These are phyloP conservation scores for Lactuca sativa DNA, from an alignment of 129 eudicot species.

Conservation along the genomic window DNA sequence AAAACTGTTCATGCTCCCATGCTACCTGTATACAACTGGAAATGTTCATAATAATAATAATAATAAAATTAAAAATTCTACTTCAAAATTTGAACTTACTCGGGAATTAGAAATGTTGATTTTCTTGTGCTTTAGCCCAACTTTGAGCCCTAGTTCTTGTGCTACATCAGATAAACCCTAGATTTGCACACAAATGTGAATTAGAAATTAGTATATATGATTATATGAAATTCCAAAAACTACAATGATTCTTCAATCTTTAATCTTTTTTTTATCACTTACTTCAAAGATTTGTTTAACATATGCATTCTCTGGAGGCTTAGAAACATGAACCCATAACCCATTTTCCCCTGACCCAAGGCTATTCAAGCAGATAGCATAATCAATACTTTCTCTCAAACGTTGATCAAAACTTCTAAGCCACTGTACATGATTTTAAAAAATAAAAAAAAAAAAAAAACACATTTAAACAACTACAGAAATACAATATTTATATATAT, in stretches of 20 bases:
- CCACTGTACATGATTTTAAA: constrained; percentile 55
- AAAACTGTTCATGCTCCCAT: constrained; percentile 99
- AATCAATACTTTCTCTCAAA: constrained; percentile 84
- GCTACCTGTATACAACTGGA: constrained; percentile 61
- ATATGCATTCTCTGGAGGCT: constrained; percentile 95
- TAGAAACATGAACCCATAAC: constrained; percentile 86
- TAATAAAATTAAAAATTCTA: no score
- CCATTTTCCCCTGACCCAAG: constrained; percentile 68
- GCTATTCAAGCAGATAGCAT: constrained; percentile 92
- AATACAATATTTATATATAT: no score
- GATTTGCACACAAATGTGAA: constrained; percentile 22
- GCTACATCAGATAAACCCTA: constrained; percentile 90
- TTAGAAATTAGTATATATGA: not conserved
- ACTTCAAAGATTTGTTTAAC: constrained; percentile 90
- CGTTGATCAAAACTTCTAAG: constrained; percentile 94
- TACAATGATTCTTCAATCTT: no score
- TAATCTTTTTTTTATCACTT: not conserved
- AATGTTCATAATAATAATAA: constrained; percentile 21
- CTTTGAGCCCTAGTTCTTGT: constrained; percentile 72
- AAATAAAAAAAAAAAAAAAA: no score
- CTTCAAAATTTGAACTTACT: constrained; percentile 46
- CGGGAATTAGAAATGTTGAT: constrained; percentile 89
- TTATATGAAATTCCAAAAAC: not conserved
- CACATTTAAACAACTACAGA: no score
- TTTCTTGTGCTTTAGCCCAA: constrained; percentile 97